A percentile compares a stretch with the other conserved stretches of the same genome.
These are phyloP conservation scores for Synchytrium microbalum DNA, from an alignment of 371 early-diverging fungal species.

Conservation along the genomic window DNA sequence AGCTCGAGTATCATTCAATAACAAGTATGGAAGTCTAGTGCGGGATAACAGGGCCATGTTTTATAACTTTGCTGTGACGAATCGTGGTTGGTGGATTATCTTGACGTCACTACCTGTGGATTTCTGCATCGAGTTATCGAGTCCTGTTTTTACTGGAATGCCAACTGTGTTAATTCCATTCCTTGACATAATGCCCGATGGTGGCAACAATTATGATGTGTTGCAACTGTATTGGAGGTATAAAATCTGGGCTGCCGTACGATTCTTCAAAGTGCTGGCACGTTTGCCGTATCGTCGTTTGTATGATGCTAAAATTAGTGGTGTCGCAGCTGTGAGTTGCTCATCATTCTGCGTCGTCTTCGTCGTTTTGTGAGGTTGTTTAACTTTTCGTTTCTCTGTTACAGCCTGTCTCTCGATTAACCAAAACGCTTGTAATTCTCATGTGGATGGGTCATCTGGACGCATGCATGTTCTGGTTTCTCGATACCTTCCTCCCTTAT, in stretches of 20 bases:
- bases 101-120: conserved; percentile 11
- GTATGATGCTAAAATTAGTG: conserved; percentile 11
- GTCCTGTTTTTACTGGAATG: too few species aligned
- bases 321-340: conserved; percentile 18
- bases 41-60: conserved; percentile 7
- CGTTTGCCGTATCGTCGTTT: conserved; percentile 17
- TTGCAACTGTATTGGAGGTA: conserved; percentile 10
- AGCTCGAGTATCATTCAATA: conserved; percentile 12
- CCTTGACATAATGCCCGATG: too few species aligned
- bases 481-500: conserved; percentile 16
- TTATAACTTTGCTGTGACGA: conserved; percentile 8
- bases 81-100: conserved; percentile 10
- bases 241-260: conserved; percentile 20
- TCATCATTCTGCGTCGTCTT: too few species aligned
- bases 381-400: neutral
- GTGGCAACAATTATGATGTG: neutral
- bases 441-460: conserved; percentile 27
- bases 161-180: too few species aligned
- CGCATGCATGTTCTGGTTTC: conserved; percentile 29
- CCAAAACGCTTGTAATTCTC: conserved; percentile 29
- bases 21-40: conserved; percentile 21
- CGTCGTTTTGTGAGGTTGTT: too few species aligned
- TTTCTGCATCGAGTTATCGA: too few species aligned
- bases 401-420: conserved; percentile 25
- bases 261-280: conserved; percentile 18